Conservation (phyloP, 768 basidiomycete genomes). For the Suillus occidentalis region DNA sequence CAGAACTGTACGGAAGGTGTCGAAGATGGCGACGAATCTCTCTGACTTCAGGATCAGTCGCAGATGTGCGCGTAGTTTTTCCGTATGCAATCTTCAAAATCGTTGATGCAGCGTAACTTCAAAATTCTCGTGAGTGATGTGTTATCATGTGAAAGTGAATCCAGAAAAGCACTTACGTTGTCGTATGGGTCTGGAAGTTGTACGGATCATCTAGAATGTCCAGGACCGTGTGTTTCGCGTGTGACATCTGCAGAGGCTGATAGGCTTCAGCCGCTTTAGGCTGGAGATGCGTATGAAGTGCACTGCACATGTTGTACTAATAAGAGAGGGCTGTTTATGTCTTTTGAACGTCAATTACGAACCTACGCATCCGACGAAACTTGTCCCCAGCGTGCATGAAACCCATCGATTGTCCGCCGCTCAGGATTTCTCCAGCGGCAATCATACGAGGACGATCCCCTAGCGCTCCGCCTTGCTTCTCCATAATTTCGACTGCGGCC, state of each 20-base stretch:
- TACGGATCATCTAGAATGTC: constrained; percentile 23
- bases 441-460: constrained; percentile 49
- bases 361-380: constrained; percentile 56
- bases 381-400: constrained; percentile 48
- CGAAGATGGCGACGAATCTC: constrained; percentile 19
- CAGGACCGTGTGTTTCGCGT: constrained; percentile 14
- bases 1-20: constrained; percentile 22
- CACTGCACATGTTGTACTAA: constrained; percentile 30
- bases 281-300: constrained; percentile 51
- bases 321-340: neutral
- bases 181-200: constrained; percentile 25
- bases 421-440: constrained; percentile 50
- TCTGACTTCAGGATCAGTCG: constrained; percentile 11
- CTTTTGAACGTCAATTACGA: constrained; percentile 8
- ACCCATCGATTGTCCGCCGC: constrained; percentile 52
- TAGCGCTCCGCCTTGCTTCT: constrained; percentile 49
- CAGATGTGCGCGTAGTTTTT: constrained; percentile 7
- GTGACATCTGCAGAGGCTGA: constrained; percentile 41
- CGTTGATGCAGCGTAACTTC: constrained; percentile 12
- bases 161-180: constrained; percentile 37
- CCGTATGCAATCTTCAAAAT: constrained; percentile 16
- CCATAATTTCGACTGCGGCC: constrained; percentile 56
- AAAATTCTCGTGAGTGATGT: constrained; percentile 13
- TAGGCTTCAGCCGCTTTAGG: constrained; percentile 45
- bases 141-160: too few species aligned